Evolutionary conservation across 2,329 filamentous ascomycete genomes (phyloP), one percentile per base, ranked within the genome.

Genomic region (Fusarium ramigenum): DNA sequence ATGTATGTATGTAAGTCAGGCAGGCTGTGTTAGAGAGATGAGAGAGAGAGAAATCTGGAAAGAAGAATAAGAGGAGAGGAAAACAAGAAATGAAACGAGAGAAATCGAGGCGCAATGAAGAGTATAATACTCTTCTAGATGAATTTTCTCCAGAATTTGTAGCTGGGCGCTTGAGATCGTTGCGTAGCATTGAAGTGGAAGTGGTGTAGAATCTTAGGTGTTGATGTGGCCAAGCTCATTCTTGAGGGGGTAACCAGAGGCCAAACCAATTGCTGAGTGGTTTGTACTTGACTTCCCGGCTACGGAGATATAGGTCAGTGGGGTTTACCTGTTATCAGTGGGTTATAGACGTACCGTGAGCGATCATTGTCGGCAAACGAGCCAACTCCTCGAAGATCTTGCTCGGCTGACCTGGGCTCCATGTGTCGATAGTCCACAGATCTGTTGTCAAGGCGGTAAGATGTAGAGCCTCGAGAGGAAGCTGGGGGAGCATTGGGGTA

Each of bases 211-310:
- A 60, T 25, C 39, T 50, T 49, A 7, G 12, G 52, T 49, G 52
- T 37, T 21, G 56, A 30, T 40, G 23, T 37, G 37, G 19, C 46
- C 32, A 39, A 21, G 16, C 23, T 72, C 50, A 66, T 36, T 64
- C 64, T 21, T 76, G 67, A 65, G 72, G 72, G 30, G 77, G 77
- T 30, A 78, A 46, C 76, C 77, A 78, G 56, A 78, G 66, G 53
- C 75, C 75, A 39, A 77, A 78, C 77, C 77, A 78, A 46, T 77
- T 78, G 49, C 74, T 72, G 36, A 78, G 75, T 9, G 77, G 77
- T 62, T 77, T 78, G 34, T 78, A 78, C 64, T 78, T 76, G 60
- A 78, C 70, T 61, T 69, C 70, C 40, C 69, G 67, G 14, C 77
- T 75, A 28, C 18, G 32, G 6, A 43, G 16, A 21, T 28, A 40